phyloP scores from a whole-genome alignment of 306 rosid genomes.

The Acacia acuminata region DNA sequence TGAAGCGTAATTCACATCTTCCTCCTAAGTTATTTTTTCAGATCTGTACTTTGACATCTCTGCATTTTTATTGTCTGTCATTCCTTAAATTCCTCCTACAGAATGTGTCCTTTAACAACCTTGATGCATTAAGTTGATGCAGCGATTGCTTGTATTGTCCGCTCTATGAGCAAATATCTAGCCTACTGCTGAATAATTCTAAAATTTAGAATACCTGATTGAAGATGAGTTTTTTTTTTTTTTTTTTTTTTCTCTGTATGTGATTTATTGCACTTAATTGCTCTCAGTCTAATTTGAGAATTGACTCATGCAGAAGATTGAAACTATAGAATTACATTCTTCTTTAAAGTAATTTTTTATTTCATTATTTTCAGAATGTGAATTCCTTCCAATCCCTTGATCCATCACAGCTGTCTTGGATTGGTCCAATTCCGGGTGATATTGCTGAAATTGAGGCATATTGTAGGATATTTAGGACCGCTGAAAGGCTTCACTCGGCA shows the following conservation, averaged over 20 bases:
- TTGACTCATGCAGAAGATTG: conserved; percentile 14
- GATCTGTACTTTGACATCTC: background rate
- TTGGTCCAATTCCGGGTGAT: conserved; percentile 95
- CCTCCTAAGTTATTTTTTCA: background rate
- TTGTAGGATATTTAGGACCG: conserved; percentile 84
- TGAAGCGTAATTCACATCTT: background rate
- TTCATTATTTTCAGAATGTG: conserved; percentile 36
- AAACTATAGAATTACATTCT: conserved; percentile 15
- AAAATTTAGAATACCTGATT: background rate
- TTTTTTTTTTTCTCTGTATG: background rate
- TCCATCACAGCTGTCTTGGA: conserved; percentile 52
- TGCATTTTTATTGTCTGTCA: background rate
- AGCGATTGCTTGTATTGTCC: background rate
- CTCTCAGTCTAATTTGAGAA: background rate
- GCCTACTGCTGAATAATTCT: background rate
- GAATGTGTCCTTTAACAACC: background rate
- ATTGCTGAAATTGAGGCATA: conserved; percentile 97
- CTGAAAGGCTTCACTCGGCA: conserved; percentile 72
- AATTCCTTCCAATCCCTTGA: conserved; percentile 48
- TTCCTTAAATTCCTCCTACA: background rate
- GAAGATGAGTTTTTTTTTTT: background rate
- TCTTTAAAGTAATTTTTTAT: background rate
- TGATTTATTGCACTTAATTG: background rate
- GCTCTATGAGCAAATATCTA: background rate
- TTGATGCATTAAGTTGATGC: background rate